Conservation (phyloP, 73 alveolate genomes). For the Urostyla sp. region DNA sequence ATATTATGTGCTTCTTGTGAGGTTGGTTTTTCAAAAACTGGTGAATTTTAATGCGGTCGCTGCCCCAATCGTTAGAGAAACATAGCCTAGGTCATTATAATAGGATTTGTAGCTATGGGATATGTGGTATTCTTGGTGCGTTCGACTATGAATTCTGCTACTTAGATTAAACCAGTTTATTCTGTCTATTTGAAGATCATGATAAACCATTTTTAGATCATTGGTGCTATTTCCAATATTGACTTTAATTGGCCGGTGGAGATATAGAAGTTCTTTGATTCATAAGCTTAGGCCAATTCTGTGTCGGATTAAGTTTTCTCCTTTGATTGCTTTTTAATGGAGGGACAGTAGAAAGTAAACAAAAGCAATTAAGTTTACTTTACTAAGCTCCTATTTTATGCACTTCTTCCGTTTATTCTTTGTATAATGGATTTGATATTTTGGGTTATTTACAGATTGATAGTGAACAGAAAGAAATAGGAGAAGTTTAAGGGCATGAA, state of each 20-base stretch:
- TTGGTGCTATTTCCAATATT: conserved; percentile 52
- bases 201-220: conserved; percentile 58
- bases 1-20: conserved; percentile 46
- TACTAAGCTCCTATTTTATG: background rate
- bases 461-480: too few species aligned
- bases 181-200: conserved; percentile 64
- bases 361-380: background rate
- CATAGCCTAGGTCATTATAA: background rate
- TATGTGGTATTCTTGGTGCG: conserved; percentile 23
- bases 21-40: conserved; percentile 12
- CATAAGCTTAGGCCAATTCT: conserved; percentile 6
- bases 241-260: conserved; percentile 62
- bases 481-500: conserved; percentile 27
- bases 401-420: conserved; percentile 6
- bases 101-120: background rate
- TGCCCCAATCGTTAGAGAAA: conserved; percentile 28
- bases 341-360: background rate
- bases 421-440: conserved; percentile 16
- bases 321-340: conserved; percentile 62
- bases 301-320: conserved; percentile 55
- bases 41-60: conserved; percentile 8
- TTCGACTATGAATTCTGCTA: conserved; percentile 56
- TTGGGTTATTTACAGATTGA: conserved; percentile 4
- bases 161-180: conserved; percentile 48
- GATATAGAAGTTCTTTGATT: background rate